Conservation (phyloP, 352 stramenopile species). For the Globisporangium nunn region DNA sequence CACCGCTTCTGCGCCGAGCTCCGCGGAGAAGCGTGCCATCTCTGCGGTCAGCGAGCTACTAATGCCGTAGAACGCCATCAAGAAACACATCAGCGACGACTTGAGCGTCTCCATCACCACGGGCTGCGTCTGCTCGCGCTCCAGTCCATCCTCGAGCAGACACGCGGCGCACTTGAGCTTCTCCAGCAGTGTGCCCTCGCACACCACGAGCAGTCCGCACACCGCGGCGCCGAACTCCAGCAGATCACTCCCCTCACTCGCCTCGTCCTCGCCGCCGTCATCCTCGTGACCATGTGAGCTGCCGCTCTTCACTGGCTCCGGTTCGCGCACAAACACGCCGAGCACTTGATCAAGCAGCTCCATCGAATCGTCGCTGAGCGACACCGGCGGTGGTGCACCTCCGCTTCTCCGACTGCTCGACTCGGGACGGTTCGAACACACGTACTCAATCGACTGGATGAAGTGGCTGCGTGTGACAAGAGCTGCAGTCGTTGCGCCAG, state of each 20-base stretch:
- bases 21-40: conserved; percentile 58
- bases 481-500: conserved; percentile 14
- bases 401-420: conserved; percentile 4
- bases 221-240: conserved; percentile 49
- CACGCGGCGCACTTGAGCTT: conserved; percentile 44
- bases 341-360: conserved; percentile 61
- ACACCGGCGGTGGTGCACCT: conserved; percentile 14
- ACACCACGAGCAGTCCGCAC: conserved; percentile 61
- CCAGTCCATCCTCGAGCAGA: conserved; percentile 24
- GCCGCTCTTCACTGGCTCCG: conserved; percentile 17
- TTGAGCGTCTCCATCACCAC: conserved; percentile 55
- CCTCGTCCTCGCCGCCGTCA: conserved; percentile 27
- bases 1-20: conserved; percentile 63
- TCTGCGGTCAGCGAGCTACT: conserved; percentile 70
- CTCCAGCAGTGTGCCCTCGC: conserved; percentile 49
- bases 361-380: conserved; percentile 46
- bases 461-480: conserved; percentile 42
- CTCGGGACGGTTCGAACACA: conserved; percentile 21
- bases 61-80: conserved; percentile 83
- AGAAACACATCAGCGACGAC: conserved; percentile 59
- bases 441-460: conserved; percentile 39
- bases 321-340: conserved; percentile 54
- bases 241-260: conserved; percentile 37
- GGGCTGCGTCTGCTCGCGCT: conserved; percentile 22
- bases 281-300: conserved; percentile 14